Evolutionary conservation across 345 rosid species (phyloP), one percentile per base, ranked within the genome.

Genomic region (Isatis tinctoria): DNA sequence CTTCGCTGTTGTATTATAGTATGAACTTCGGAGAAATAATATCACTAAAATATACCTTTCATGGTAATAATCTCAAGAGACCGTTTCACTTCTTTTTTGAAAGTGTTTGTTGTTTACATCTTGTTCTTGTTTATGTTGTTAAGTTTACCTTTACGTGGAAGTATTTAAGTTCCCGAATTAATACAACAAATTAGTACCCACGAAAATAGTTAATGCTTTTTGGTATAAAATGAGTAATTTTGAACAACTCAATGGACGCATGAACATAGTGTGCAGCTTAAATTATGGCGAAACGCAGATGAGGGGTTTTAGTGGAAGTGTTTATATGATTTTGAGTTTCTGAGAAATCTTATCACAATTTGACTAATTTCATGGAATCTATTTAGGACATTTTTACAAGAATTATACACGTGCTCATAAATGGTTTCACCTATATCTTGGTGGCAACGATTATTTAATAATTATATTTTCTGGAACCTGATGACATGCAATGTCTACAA

Each of bases 211-310:
- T 10, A 2, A 37, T 5, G 22, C 3, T 0, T 2, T 27, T 22
- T 53, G 13, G 13, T 7, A 54, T 12, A 8, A 28, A n/a, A 47
- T 17, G 17, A 41, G 1, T 37, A 37, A 47, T 22, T 10, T n/a
- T 28, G 10, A 54, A 27, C 37, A 54, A 54, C 73, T 40, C 53
- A 59, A 27, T 54, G 22, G 12, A 53, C 12, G 49, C 65, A 57
- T 43, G 65, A 49, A 69, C 35, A 30, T 69, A 18, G 54, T 58
- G 57, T 70, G 65, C 7, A 20, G 39, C 65, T 43, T 10, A 62
- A 70, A 32, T 58, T 32, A 57, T 70, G 65, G 57, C 8, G 65
- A 44, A 20, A 57, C 10, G 56, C 13, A 20, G 14, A 65, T 32
- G 37, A 35, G 5, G 33, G 8, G 13, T 20, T 65, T 65, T 20